Evolutionary conservation across 495 filamentous ascomycete genomes (phyloP), one percentile per base, ranked within the genome.

Genomic region (Penicillium pulvis): DNA sequence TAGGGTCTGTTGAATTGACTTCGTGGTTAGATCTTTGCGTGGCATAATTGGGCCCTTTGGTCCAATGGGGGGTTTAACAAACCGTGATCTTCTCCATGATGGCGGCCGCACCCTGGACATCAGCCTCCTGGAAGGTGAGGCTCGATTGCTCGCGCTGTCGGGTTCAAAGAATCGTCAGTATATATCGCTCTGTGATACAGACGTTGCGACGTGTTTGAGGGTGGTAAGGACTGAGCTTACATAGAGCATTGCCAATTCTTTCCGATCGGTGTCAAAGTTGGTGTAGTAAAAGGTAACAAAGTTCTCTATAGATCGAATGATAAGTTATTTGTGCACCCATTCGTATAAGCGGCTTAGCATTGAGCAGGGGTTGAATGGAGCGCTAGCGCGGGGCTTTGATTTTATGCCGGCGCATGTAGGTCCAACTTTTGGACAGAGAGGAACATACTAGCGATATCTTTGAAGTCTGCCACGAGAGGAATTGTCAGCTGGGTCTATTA

Each of bases 271-370:
- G 71, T 96, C 92, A 74, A 97, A 96, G 51, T 85, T 87, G 55
- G 84, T 74, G 81, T 97, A 97, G 87, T 97, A 98, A 81, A 87
- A 93, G 24, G 84, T 57, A 51, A 91, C 86, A 75, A 98, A 98
- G 66, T 93, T 79, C 61, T 81, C 93, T 97, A 71, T 66, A 46
- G 16, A 14, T 28, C 7, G 20, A 39, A 55, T 19, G 7, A 14
- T 36, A 5, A 46, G 49, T 10, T 14, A 47, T 17, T 8, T 42
- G 4, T 31, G n/a, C 33, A 30, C 14, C 23, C 6, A 20, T 54
- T 16, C 5, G 31, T 11, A 42, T n/a, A 31, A 41, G 17, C 10
- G 35, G 17, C 8, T 30, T 48, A 12, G 19, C 44, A 8, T 12
- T 16, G 11, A 11, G 36, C 35, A 23, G 6, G 19, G 8, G 6